Percentiles rank a stretch among this genome's conserved stretches.
phyloP scores from a whole-genome alignment of 768 basidiomycete genomes.

The Russula emetica region DNA sequence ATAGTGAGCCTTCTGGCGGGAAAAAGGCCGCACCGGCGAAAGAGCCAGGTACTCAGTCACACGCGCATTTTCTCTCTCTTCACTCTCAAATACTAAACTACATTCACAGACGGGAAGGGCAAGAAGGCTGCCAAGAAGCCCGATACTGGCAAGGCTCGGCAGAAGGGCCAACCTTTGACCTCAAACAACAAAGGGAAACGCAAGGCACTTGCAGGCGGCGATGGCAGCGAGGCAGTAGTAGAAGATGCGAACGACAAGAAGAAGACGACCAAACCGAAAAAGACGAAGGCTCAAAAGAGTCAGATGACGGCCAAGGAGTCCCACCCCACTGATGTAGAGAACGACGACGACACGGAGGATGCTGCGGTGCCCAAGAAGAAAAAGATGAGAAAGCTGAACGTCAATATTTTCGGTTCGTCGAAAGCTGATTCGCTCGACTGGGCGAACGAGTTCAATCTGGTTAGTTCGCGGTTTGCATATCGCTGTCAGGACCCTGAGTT shows the following conservation, averaged over 20 bases:
- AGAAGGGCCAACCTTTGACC: conserved; percentile 10
- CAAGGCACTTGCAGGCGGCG: conserved; percentile 33
- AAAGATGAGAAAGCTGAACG: conserved; percentile 24
- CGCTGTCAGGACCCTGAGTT: not conserved
- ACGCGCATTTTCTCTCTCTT: not conserved
- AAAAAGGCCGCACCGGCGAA: not conserved
- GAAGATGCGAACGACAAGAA: not conserved
- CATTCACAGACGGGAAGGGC: not conserved
- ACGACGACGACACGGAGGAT: conserved; percentile 13
- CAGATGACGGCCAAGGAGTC: not conserved
- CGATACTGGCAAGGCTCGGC: conserved; percentile 19
- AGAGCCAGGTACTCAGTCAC: conserved; percentile 2
- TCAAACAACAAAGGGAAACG: conserved; percentile 38
- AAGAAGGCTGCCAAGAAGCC: conserved; percentile 23
- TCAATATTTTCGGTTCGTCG: conserved; percentile 20
- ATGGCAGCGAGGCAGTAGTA: conserved; percentile 27
- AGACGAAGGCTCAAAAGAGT: conserved; percentile 2
- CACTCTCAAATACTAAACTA: not conserved
- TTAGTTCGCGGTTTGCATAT: conserved; percentile 2
- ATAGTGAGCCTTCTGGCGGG: not conserved
- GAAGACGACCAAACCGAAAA: not conserved
- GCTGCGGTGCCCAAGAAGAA: conserved; percentile 24
- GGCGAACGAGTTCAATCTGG: conserved; percentile 21
- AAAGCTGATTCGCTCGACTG: conserved; percentile 23
- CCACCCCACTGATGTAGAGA: not conserved